Base-by-base conservation (phyloP, 1,284 basidiomycete genomes). In the Moesziomyces globuligerus region DNA sequence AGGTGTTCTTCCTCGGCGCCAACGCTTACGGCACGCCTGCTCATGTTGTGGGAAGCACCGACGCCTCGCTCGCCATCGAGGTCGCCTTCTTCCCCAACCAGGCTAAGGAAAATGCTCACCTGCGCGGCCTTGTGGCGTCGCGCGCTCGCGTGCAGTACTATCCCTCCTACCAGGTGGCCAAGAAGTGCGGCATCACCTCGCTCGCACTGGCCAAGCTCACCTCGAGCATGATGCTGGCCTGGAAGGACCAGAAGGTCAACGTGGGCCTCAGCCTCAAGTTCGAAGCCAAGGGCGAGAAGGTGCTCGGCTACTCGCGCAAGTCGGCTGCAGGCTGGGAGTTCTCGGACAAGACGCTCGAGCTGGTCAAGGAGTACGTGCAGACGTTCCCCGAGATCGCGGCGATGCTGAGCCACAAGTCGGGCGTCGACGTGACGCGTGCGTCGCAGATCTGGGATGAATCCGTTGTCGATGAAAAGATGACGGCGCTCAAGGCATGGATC, bases 251-350 rank as follows among this genome's bases (percentile, higher is more conserved):
- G 74, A 97, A 96, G 85, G 87, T 87, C 58, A 98, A 98, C 81
- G 86, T 98, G 28, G 96, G 96, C 4, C 86, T 98, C 21, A 92
- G 91, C 79, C 87, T 98, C 75, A 98, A 99, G 83, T 98, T 98
- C 67, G 96, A 98, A 81, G 92, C 89, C 21, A 97, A 96, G 84
- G 88, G 90, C n/a, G 84, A 94, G 76, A 99, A 98, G 84, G 96
- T 99, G 2, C 87, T 98, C 34, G 92, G 93, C 60, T 98, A 96
- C 83, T 91, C 94, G 24, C 87, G 89, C 71, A 95, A 96, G 84
- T 88, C 90, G 26, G 89, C 89, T 17, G 85, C 88, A 17, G 87
- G 89, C 40, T 99, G 96, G 96, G 95, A 98, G 83, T 98, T 91
- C 81, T 96, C 92, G 72, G 88, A 93, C 69, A 91, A 90, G 80